Evolutionary conservation across 257 asterid species (phyloP), one percentile per base, ranked within the genome.

Genomic region (Marsdenia floribunda): DNA sequence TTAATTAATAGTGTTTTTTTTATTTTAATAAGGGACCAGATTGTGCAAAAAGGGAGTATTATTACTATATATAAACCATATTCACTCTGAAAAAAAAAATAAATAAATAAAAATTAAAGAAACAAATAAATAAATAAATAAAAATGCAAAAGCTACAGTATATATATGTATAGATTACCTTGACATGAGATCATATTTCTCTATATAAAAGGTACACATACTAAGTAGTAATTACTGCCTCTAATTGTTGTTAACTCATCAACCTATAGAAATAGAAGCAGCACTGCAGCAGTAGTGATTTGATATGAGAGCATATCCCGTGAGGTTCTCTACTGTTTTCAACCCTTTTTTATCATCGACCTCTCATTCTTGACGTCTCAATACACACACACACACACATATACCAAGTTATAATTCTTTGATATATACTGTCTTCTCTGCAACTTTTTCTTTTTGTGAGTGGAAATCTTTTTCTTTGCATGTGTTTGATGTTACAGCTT

Each of bases 251-350:
- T 24, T 74, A 76, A 72, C 18, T 49, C 80, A 72, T 26, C 53
- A 46, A 24, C 68, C 70, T 47, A 47, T 47, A 35, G 33, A 29
- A 29, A 29, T 15, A 33, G 50, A n/a, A 33, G 60, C 59, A 42
- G 65, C 71, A 70, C 70, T 49, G 60, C 59, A 42, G 65, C 71
- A 70, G 70, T 49, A 33, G 13, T 33, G 46, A 64, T 44, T 65
- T 49, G 59, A 53, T 12, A 49, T 13, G 71, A 71, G 68, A 65
- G 46, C 73, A 50, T 9, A 75, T 47, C 85, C 70, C 83, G 78
- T 76, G 83, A 76, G 77, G 71, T 53, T 73, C 71, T 33, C 70
- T 69, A 50, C 72, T 54, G 18, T n/a, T 55, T 75, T 58, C 60
- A 10, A 12, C 21, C 50, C 65, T 19, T 59, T 42, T 29, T 58